Evolutionary conservation across 208 protist genomes (phyloP).

Genomic region (Trypanosoma lewisi): DNA sequence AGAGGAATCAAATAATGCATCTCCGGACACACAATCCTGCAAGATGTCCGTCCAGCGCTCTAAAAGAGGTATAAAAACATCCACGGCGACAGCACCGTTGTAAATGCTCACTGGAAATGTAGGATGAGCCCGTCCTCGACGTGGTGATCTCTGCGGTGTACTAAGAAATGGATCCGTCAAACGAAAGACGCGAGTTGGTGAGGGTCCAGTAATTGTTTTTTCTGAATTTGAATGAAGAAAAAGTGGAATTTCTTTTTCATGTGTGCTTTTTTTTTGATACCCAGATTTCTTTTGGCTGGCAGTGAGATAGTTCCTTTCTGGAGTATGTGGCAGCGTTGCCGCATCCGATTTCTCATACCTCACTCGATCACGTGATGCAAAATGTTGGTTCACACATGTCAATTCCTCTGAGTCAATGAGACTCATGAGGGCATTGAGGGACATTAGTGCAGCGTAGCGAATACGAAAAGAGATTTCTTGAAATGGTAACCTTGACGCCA

Average conservation of each 20-base stretch:
- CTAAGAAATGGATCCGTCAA: neutral
- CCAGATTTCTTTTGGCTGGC: too few relatives aligned
- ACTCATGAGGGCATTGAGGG: conserved; percentile 20
- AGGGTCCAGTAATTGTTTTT: neutral
- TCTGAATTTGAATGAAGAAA: too few relatives aligned
- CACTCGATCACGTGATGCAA: conserved; percentile 19
- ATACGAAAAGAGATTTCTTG: conserved; percentile 11
- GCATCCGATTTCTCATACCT: conserved; percentile 11
- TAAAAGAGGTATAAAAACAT: conserved; percentile 23
- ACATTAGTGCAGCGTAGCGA: conserved; percentile 17
- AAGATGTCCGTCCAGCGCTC: conserved; percentile 24
- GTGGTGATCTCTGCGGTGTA: neutral
- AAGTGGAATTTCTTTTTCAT: too few relatives aligned
- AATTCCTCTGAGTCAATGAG: conserved; percentile 9
- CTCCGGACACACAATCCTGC: neutral
- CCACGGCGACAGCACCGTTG: conserved; percentile 22
- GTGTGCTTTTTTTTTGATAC: too few relatives aligned
- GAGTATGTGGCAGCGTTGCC: neutral
- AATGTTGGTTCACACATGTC: conserved; percentile 23
- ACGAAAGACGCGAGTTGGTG: neutral
- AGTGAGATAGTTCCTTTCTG: neutral
- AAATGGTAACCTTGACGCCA: neutral
- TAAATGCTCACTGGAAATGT: conserved; percentile 21
- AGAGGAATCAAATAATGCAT: conserved; percentile 24
- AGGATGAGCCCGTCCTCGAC: neutral